Evolutionary conservation across 2,329 filamentous ascomycete species (phyloP).

Genomic region (Fusarium sp.): DNA sequence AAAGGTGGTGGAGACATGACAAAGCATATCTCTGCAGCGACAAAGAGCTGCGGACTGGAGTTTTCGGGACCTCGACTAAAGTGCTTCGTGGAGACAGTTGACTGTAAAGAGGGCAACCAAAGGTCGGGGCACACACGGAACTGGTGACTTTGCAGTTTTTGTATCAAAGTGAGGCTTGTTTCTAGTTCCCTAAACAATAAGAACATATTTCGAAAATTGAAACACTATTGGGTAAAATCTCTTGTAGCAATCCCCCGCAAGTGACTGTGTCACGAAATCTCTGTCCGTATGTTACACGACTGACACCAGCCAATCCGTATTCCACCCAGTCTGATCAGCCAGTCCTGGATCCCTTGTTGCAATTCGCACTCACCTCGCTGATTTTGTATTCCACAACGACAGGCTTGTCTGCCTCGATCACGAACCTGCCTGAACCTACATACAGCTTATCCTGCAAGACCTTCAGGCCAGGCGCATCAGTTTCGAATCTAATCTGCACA

Average conservation of each 20-base stretch:
- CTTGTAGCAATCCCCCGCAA: neutral
- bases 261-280: neutral
- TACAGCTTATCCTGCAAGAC: conserved; percentile 53
- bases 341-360: conserved; percentile 18
- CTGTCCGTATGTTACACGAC: neutral
- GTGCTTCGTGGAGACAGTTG: conserved; percentile 28
- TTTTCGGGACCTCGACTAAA: conserved; percentile 32
- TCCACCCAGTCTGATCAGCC: conserved; percentile 1
- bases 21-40: conserved; percentile 38
- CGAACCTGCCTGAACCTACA: conserved; percentile 56
- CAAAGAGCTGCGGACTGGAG: conserved; percentile 40
- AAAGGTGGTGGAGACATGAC: conserved; percentile 1
- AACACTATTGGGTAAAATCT: conserved; percentile 5
- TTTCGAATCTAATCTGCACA: conserved; percentile 54
- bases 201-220: conserved; percentile 39
- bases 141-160: conserved; percentile 18
- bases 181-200: conserved; percentile 27
- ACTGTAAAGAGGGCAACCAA: conserved; percentile 21
- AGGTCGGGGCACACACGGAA: conserved; percentile 18
- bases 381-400: conserved; percentile 57
- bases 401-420: conserved; percentile 49
- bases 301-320: neutral
- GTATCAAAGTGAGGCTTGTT: conserved; percentile 33
- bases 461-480: conserved; percentile 50
- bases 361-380: conserved; percentile 51